Evolutionary conservation across 805 yeast genomes (phyloP).

Genomic region (Tetrapisispora nanseiensis): DNA sequence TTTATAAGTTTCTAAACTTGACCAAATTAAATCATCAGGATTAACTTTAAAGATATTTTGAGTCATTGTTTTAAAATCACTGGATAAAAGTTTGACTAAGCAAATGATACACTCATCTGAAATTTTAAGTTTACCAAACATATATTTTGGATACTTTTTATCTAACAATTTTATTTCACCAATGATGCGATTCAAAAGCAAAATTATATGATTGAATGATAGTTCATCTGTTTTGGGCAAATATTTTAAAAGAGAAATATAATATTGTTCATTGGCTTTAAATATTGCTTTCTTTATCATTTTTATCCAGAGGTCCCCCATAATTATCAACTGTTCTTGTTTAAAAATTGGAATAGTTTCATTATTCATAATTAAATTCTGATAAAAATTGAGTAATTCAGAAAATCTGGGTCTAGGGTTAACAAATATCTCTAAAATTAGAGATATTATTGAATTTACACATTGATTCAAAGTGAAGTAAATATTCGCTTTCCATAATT

Average conservation of each 20-base stretch:
- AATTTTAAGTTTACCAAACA: conserved; percentile 50
- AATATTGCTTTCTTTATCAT: conserved; percentile 30
- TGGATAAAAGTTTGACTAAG: conserved; percentile 42
- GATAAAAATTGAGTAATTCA: conserved; percentile 40
- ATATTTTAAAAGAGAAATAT: conserved; percentile 33
- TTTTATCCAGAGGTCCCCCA: conserved; percentile 31
- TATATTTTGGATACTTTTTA: conserved; percentile 48
- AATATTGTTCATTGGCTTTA: conserved; percentile 35
- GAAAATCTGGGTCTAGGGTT: conserved; percentile 49
- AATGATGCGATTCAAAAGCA: conserved; percentile 46
- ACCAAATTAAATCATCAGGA: conserved; percentile 38
- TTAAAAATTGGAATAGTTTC: conserved; percentile 21
- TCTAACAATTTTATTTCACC: conserved; percentile 42
- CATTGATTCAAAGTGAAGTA: conserved; percentile 37
- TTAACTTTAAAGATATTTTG: conserved; percentile 39
- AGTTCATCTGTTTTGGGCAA: conserved; percentile 54
- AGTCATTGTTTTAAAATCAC: conserved; percentile 44
- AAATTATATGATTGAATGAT: conserved; percentile 44
- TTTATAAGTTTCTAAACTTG: conserved; percentile 48
- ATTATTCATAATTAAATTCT: conserved; percentile 41
- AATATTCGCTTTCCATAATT: conserved; percentile 41
- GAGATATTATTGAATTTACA: conserved; percentile 36
- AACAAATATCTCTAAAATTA: conserved; percentile 35
- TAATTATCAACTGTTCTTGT: background rate
- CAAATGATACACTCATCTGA: conserved; percentile 40